Evolutionary conservation across 2,329 filamentous ascomycete genomes (phyloP), one percentile per base, ranked within the genome.

Genomic region (Diaporthe eres): DNA sequence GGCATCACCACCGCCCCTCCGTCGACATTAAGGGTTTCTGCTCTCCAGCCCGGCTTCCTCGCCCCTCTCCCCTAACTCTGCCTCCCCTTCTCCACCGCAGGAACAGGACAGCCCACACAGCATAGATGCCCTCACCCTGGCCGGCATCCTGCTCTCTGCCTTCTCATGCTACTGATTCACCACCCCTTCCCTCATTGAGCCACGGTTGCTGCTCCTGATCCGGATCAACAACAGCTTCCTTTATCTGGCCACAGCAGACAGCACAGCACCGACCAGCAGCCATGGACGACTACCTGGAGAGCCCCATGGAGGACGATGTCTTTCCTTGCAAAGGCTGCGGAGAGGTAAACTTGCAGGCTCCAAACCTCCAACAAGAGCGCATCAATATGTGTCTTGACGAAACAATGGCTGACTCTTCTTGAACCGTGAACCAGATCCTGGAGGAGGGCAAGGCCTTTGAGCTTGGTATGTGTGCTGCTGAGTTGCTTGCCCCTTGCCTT

Each of bases 401-500:
- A 74, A 75, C 58, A 57, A 57, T 65, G 25, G 39, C 75, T 77
- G 71, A 77, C 70, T 53, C 34, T 49, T 22, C 17, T 31, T 74
- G 34, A 51, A 44, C n/a, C 49, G 42, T 39, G 49, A 25, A 47
- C 74, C 84, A 98, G 95, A 98, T 98, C 79, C 90, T 99, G 28
- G 97, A 99, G 85, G 97, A 99, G 89, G 97, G 97, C 81, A 98
- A 98, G 86, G 97, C 97, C 71, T 99, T 98, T 82, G 97, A 99
- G 87, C 90, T 99, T 81, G 95, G 96, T 98, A 88, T 75, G 89
- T 88, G 58, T 55, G 55, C 74, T 65, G 60, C 19, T 74, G 39
- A 3, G 49, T 28, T 39, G 31, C 37, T 44, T 67, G 75, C 25
- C 65, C 70, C 25, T 60, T 51, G 68, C 34, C 57, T 31, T 51